These are phyloP conservation scores for Scorias spongiosa DNA, from an alignment of 2,329 filamentous ascomycete species.

Conservation along the genomic window DNA sequence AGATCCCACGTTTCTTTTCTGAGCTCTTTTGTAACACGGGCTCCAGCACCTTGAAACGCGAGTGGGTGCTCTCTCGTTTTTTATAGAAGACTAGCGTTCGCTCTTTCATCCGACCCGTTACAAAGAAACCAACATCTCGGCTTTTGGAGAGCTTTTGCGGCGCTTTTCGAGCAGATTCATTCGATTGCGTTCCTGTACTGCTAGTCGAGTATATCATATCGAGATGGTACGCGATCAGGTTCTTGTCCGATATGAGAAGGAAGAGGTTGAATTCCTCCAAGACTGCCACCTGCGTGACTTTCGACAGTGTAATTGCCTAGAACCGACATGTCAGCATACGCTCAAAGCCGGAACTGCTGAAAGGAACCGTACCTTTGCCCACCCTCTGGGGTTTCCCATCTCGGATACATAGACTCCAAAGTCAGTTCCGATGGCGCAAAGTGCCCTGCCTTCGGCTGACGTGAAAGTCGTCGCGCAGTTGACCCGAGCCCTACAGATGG, in stretches of 20 bases:
- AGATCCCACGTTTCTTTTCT: slow-evolving; percentile 55
- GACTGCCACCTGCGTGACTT: slow-evolving; percentile 84
- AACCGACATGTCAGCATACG: neutral
- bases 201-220: slow-evolving; percentile 56
- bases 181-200: slow-evolving; percentile 24
- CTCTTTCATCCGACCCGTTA: slow-evolving; percentile 93
- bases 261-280: slow-evolving; percentile 93
- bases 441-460: slow-evolving; percentile 61
- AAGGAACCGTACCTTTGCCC: slow-evolving; percentile 55
- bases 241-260: slow-evolving; percentile 79
- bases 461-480: slow-evolving; percentile 89
- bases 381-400: slow-evolving; percentile 75
- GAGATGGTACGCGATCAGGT: slow-evolving; percentile 82
- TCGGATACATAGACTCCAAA: slow-evolving; percentile 86
- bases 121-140: slow-evolving; percentile 93
- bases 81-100: slow-evolving; percentile 92
- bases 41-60: slow-evolving; percentile 89
- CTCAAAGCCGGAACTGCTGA: neutral
- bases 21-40: slow-evolving; percentile 87
- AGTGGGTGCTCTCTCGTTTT: slow-evolving; percentile 73
- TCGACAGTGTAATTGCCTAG: slow-evolving; percentile 58
- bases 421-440: slow-evolving; percentile 90
- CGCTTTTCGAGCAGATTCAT: slow-evolving; percentile 66
- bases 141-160: slow-evolving; percentile 77
- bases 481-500: slow-evolving; percentile 71